Base-by-base conservation (phyloP, 2,329 filamentous ascomycete genomes). In the Blumeria hordei region DNA sequence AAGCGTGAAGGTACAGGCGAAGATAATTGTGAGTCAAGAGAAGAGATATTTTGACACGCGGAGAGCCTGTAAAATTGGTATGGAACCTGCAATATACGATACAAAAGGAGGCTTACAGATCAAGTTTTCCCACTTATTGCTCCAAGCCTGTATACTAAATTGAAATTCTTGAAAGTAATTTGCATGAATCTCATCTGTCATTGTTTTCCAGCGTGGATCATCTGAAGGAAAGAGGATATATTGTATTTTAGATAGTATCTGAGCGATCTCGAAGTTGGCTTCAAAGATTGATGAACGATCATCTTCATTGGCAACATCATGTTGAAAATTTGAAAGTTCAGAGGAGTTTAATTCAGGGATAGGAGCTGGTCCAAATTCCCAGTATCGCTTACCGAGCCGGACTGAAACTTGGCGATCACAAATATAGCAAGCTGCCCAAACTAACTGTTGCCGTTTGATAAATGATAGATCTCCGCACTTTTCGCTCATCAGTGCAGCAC, bases 151-250 rank as follows among this genome's bases (percentile, higher is more conserved):
- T 10, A 85, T 80, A 1, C 80, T 78, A 1, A 75, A 73, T 3
- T 81, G 74, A 59, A 85, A 85, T 62, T 85, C 82, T 60, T 85
- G 82, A 58, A 85, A 80, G 59, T 84, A 85, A 62, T 84, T 80
- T 58, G 84, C 81, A 62, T 85, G 85, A 60, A 83, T 78, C 1
- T 81, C 81, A 62, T 79, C 79, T 33, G 82, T 69, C 67, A 85
- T 83, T 58, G 81, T 75, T 56, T 84, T 77, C 63, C 81, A 80
- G 55, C 79, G 80, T 44, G 80, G 79, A 16, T 78, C 77, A 54
- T 80, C 80, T 6, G 81, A 83, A 0, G 81, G 82, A 64, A 85
- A 86, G 1, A 86, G 67, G 0, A 85, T 78, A 61, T 85, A 81
- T 56, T 85, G 81, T 0, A 84, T 80, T 60, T 85, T 85, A 18